A percentile compares a stretch with the other conserved stretches of the same genome.
Conservation (phyloP, 2,329 filamentous ascomycete genomes). For the Fusarium graminum region DNA sequence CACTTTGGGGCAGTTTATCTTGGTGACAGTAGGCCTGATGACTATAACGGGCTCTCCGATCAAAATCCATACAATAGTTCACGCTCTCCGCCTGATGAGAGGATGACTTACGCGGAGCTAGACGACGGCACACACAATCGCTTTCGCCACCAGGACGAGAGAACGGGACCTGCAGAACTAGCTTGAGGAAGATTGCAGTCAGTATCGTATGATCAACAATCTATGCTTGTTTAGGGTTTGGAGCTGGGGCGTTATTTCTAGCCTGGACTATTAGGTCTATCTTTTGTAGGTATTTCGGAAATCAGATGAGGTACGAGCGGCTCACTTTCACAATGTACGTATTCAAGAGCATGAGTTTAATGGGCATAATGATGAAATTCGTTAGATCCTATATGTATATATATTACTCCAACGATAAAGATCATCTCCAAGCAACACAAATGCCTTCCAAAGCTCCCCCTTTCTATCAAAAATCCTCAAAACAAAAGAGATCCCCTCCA, state of each 20-base stretch:
- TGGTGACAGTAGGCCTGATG: slow-evolving; percentile 37
- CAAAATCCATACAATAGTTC: slow-evolving; percentile 34
- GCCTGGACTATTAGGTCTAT: slow-evolving; percentile 1
- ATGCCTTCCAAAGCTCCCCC: slow-evolving; percentile 30
- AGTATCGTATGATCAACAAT: background rate
- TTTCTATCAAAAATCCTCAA: slow-evolving; percentile 25
- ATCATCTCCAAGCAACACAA: slow-evolving; percentile 43
- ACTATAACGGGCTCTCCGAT: slow-evolving; percentile 41
- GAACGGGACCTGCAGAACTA: slow-evolving; percentile 21
- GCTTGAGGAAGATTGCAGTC: slow-evolving; percentile 1
- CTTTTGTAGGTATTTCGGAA: background rate
- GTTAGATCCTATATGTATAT: slow-evolving; percentile 44
- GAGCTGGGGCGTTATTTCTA: slow-evolving; percentile 25
- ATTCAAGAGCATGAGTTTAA: slow-evolving; percentile 5
- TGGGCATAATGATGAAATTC: slow-evolving; percentile 38
- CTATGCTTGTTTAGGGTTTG: slow-evolving; percentile 12
- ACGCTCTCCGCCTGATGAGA: slow-evolving; percentile 18
- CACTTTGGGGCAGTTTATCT: slow-evolving; percentile 41
- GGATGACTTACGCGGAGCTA: slow-evolving; percentile 24
- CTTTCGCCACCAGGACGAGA: slow-evolving; percentile 18
- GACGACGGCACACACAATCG: slow-evolving; percentile 25
- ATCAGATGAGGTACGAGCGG: slow-evolving; percentile 9
- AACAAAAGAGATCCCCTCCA: slow-evolving; percentile 37
- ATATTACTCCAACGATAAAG: slow-evolving; percentile 43
- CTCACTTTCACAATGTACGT: slow-evolving; percentile 17